phyloP scores from a whole-genome alignment of 2,329 filamentous ascomycete genomes.

The Neospermospora avenae region DNA sequence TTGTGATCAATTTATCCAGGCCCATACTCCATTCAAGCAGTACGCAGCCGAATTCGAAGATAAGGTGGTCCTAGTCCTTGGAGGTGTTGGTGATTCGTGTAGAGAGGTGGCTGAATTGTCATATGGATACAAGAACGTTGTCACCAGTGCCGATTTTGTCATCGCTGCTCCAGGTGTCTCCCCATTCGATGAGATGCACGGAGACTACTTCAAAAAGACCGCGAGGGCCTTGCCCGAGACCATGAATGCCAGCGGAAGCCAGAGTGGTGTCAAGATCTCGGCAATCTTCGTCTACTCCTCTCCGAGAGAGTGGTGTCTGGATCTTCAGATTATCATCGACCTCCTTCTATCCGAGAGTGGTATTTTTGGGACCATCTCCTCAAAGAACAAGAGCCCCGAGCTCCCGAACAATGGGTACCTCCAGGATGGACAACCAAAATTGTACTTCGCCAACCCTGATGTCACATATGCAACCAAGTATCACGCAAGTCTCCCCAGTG shows the following conservation, averaged over 20 bases:
- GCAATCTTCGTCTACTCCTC: constrained; percentile 38
- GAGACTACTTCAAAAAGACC: not conserved
- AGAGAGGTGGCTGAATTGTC: constrained; percentile 45
- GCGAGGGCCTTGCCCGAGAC: not conserved
- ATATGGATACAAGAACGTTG: constrained; percentile 12
- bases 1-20: constrained; percentile 64
- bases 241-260: constrained; percentile 29
- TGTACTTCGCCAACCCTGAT: constrained; percentile 14
- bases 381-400: constrained; percentile 4
- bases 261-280: constrained; percentile 40
- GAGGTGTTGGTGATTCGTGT: constrained; percentile 61
- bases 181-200: constrained; percentile 11
- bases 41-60: constrained; percentile 61
- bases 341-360: constrained; percentile 64
- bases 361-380: constrained; percentile 57
- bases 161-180: not conserved
- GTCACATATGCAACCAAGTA: constrained; percentile 6
- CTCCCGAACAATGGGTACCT: constrained; percentile 35
- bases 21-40: constrained; percentile 71
- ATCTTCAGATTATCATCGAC: constrained; percentile 64
- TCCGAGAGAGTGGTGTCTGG: constrained; percentile 50
- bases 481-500: not conserved
- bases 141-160: constrained; percentile 3
- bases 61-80: constrained; percentile 62
- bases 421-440: constrained; percentile 6